Evolutionary conservation across 108 stramenopile species (phyloP), one percentile per base, ranked within the genome.

Genomic region (Nitzschia palea): DNA sequence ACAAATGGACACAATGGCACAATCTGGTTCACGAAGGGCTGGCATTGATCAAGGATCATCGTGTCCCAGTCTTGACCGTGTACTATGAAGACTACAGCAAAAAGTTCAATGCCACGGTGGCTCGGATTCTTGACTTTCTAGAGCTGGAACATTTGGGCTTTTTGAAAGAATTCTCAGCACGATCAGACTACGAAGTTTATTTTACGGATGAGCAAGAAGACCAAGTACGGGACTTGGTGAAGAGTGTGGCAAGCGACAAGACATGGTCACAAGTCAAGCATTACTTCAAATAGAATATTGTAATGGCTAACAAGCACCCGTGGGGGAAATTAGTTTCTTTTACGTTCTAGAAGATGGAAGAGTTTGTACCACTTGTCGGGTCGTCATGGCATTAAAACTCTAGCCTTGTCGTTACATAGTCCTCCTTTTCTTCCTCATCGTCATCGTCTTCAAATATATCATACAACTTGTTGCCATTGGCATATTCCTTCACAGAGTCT

Each of bases 1-100:
- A 78, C 70, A 76, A 83, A 35, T 94, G 84, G 55, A 64, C 86
- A 18, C 87, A 90, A 48, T 94, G 93, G 93, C 93, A 94, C 69
- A 90, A 90, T 59, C 77, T 85, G 35, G 84, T 82, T 29, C 76
- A 87, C 34, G 40, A 71, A 18, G 17, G 34, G 14, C 18, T 55
- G 14, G 70, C 79, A 44, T 55, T 83, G 35, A 40, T 77, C 18
- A 52, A 62, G 0, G 20, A 40, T 17, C 63, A 77, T 36, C 36
- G 70, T 15, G 44, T 89, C 31, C 88, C 91, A 10, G 73, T 81
- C 4, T 51, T 79, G 18, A 71, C 85, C 9, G 36, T 94, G 22
- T 77, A 89, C 47, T 94, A 94, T 67, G 93, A 94, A 70, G 85
- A 93, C 62, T 93, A 87, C 67, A 64, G 58, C 5, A 57, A 28